phyloP scores from a whole-genome alignment of 768 basidiomycete genomes.

The Amanita phalloides region DNA sequence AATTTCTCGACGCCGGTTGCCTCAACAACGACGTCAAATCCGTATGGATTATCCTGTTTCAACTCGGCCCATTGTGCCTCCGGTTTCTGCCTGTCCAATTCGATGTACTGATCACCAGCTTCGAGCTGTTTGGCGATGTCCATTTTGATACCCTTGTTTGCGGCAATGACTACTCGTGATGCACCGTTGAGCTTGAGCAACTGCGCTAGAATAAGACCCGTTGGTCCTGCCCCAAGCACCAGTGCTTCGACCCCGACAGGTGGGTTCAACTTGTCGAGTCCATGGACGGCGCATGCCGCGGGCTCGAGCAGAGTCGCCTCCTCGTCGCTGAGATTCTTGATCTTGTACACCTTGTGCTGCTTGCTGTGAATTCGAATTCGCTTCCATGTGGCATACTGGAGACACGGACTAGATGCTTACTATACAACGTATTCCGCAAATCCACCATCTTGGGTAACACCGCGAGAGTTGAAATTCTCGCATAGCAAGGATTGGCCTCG shows the following conservation, averaged over 20 bases:
- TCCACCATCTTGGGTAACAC: slow-evolving; percentile 74
- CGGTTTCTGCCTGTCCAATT: slow-evolving; percentile 68
- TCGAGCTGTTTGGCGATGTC: slow-evolving; percentile 72
- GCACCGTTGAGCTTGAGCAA: slow-evolving; percentile 84
- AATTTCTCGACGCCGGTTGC: slow-evolving; percentile 71
- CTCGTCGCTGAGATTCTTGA: slow-evolving; percentile 78
- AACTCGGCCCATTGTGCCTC: slow-evolving; percentile 72
- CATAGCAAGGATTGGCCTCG: slow-evolving; percentile 76
- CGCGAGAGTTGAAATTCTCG: slow-evolving; percentile 74
- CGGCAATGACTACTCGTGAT: slow-evolving; percentile 68
- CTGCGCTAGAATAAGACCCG: slow-evolving; percentile 75
- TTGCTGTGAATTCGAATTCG: slow-evolving; percentile 13
- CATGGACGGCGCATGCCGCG: slow-evolving; percentile 86
- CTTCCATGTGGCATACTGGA: neutral
- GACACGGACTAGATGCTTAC: slow-evolving; percentile 29
- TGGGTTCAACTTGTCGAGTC: slow-evolving; percentile 78
- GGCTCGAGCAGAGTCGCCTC: slow-evolving; percentile 86
- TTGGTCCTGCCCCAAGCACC: slow-evolving; percentile 84
- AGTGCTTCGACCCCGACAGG: slow-evolving; percentile 80
- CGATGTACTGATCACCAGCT: slow-evolving; percentile 78
- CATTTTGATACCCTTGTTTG: slow-evolving; percentile 88
- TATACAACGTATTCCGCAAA: slow-evolving; percentile 86
- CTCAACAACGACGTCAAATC: slow-evolving; percentile 76
- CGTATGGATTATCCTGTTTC: slow-evolving; percentile 74
- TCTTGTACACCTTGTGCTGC: slow-evolving; percentile 75